A percentile compares a stretch with the other conserved stretches of the same genome.
Evolutionary conservation across 352 stramenopile genomes (phyloP).

Genomic region (Phytopythium aichiense): DNA sequence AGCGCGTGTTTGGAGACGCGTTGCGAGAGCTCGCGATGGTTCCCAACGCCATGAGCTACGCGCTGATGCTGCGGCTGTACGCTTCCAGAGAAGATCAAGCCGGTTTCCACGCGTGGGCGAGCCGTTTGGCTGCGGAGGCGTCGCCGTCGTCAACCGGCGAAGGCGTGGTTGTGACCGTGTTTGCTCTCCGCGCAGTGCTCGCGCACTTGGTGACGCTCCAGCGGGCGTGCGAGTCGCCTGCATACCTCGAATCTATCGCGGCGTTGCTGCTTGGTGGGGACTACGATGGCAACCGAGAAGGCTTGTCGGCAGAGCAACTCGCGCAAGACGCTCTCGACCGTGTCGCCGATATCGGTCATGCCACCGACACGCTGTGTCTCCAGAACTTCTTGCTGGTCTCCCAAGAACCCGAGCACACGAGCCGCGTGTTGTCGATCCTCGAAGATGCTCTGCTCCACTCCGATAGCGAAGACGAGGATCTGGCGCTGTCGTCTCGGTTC

Average conservation of each 20-base stretch:
- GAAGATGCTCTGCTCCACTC: slow-evolving; percentile 22
- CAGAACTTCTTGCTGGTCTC: slow-evolving; percentile 41
- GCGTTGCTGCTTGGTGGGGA: slow-evolving; percentile 16
- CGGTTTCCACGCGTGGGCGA: slow-evolving; percentile 44
- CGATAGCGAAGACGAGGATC: slow-evolving; percentile 3
- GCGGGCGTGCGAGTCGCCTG: slow-evolving; percentile 16
- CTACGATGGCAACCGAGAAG: slow-evolving; percentile 3
- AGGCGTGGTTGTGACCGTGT: slow-evolving; percentile 38
- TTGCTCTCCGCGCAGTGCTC: slow-evolving; percentile 52
- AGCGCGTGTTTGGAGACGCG: slow-evolving; percentile 45
- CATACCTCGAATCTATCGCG: slow-evolving; percentile 23
- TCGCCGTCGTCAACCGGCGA: not conserved
- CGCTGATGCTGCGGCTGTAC: slow-evolving; percentile 64
- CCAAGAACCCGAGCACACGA: slow-evolving; percentile 26
- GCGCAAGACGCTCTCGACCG: slow-evolving; percentile 25
- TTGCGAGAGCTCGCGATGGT: slow-evolving; percentile 28
- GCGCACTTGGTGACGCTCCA: slow-evolving; percentile 35
- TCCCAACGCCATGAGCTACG: slow-evolving; percentile 73
- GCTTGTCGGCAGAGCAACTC: slow-evolving; percentile 18
- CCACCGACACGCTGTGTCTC: slow-evolving; percentile 36
- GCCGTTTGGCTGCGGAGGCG: slow-evolving; percentile 34
- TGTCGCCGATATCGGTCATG: slow-evolving; percentile 25
- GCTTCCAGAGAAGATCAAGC: slow-evolving; percentile 37
- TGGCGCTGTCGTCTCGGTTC: slow-evolving; percentile 28
- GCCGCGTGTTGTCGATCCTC: slow-evolving; percentile 30